Conservation (phyloP, 768 basidiomycete species). For the Lactarius vividus region DNA sequence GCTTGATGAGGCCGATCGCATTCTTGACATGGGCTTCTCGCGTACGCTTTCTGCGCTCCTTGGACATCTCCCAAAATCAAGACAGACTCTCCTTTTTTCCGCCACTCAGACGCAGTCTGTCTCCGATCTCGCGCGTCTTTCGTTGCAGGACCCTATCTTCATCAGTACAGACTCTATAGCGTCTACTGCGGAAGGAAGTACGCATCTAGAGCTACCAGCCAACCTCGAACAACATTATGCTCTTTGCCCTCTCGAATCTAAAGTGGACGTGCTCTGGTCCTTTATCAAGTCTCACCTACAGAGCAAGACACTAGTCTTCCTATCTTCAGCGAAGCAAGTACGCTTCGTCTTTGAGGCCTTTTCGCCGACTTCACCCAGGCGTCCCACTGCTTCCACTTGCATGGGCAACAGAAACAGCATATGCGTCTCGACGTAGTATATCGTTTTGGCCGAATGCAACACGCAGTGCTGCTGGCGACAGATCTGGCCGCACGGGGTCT, state of each 20-base stretch:
- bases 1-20: conserved; percentile 94
- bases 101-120: conserved; percentile 94
- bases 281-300: conserved; percentile 95
- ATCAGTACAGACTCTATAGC: conserved; percentile 52
- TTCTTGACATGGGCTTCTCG: conserved; percentile 95
- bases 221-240: conserved; percentile 88
- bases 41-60: conserved; percentile 86
- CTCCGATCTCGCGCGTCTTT: conserved; percentile 83
- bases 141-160: conserved; percentile 75
- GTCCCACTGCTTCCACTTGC: conserved; percentile 90
- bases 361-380: conserved; percentile 94
- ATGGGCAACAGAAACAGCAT: conserved; percentile 96
- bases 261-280: conserved; percentile 88
- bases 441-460: conserved; percentile 76
- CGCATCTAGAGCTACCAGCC: conserved; percentile 56
- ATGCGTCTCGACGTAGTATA: conserved; percentile 80
- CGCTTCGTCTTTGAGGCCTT: conserved; percentile 95
- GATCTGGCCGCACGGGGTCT: conserved; percentile 95
- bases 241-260: conserved; percentile 77
- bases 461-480: conserved; percentile 89
- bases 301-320: conserved; percentile 88
- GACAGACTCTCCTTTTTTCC: conserved; percentile 95
- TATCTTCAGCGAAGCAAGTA: conserved; percentile 95
- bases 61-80: conserved; percentile 84
- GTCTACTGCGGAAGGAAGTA: conserved; percentile 42